Evolutionary conservation across 768 basidiomycete species (phyloP).

Genomic region (Heimioporus sp.): DNA sequence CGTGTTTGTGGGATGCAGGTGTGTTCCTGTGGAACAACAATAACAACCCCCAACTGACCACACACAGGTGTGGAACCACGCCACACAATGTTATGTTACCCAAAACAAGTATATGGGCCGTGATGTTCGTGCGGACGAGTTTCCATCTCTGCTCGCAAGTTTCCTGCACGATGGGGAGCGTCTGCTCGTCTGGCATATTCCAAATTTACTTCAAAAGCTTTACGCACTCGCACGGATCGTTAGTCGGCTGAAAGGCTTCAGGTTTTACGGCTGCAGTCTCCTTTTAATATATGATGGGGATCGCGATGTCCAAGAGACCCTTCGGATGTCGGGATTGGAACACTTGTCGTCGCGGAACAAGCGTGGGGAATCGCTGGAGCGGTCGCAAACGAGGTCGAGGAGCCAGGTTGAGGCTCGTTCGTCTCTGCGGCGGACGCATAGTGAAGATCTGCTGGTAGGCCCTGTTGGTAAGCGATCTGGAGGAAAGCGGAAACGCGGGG

Average conservation of each 20-base stretch:
- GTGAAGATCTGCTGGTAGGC: conserved; percentile 74
- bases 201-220: conserved; percentile 84
- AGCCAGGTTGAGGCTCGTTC: conserved; percentile 41
- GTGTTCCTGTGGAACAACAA: conserved; percentile 28
- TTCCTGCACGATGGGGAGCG: conserved; percentile 85
- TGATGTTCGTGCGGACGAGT: conserved; percentile 83
- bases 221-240: conserved; percentile 93
- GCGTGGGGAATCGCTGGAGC: conserved; percentile 76
- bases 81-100: conserved; percentile 78
- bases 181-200: conserved; percentile 89
- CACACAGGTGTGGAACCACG: conserved; percentile 87
- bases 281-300: conserved; percentile 98
- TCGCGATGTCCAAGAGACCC: conserved; percentile 76
- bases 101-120: conserved; percentile 98
- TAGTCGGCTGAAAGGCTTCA: conserved; percentile 86
- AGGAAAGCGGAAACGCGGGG: conserved; percentile 78
- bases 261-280: conserved; percentile 97
- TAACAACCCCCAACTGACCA: conserved; percentile 6
- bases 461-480: conserved; percentile 61
- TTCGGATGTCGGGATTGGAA: conserved; percentile 59
- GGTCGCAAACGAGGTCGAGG: conserved; percentile 42
- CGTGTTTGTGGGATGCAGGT: conserved; percentile 99
- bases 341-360: conserved; percentile 64
- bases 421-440: conserved; percentile 68
- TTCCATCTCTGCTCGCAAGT: conserved; percentile 73